A percentile compares a stretch with the other conserved stretches of the same genome.
Conservation (phyloP, 345 rosid species). For the Aurinia saxatilis region DNA sequence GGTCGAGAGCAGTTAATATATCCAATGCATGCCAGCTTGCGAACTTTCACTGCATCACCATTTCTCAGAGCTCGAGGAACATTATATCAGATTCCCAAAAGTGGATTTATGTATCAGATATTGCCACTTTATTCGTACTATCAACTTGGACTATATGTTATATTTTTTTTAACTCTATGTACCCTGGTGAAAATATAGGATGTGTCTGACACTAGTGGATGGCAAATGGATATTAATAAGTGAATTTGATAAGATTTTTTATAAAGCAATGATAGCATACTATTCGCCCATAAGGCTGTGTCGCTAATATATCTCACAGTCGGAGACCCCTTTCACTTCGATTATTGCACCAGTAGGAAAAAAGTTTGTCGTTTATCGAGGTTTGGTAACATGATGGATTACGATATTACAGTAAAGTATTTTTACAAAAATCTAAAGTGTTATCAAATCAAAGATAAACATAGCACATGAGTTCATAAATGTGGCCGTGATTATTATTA, state of each 20-base stretch:
- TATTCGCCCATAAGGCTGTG: conserved; percentile 25
- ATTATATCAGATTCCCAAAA: conserved; percentile 16
- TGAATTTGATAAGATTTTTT: too few relatives aligned
- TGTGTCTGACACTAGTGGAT: conserved; percentile 12
- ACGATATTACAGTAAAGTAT: not conserved
- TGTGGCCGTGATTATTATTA: conserved; percentile 9
- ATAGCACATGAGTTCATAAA: conserved; percentile 27
- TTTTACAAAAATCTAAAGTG: not conserved
- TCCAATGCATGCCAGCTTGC: conserved; percentile 30
- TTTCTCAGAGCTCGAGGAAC: conserved; percentile 23
- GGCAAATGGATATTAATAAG: not conserved
- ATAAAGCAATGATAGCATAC: too few relatives aligned
- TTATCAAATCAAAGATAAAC: conserved; percentile 10
- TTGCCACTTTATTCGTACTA: conserved; percentile 2
- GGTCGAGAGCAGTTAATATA: conserved; percentile 24
- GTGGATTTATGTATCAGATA: not conserved
- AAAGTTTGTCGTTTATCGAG: conserved; percentile 11
- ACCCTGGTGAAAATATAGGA: not conserved
- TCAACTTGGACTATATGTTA: conserved; percentile 10
- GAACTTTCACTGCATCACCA: conserved; percentile 12
- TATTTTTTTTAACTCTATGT: not conserved
- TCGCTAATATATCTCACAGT: not conserved
- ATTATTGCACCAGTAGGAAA: conserved; percentile 16
- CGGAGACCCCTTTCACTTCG: not conserved
- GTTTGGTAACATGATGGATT: not conserved